Evolutionary conservation across 345 rosid species (phyloP).

Genomic region (Erodium maritimum): DNA sequence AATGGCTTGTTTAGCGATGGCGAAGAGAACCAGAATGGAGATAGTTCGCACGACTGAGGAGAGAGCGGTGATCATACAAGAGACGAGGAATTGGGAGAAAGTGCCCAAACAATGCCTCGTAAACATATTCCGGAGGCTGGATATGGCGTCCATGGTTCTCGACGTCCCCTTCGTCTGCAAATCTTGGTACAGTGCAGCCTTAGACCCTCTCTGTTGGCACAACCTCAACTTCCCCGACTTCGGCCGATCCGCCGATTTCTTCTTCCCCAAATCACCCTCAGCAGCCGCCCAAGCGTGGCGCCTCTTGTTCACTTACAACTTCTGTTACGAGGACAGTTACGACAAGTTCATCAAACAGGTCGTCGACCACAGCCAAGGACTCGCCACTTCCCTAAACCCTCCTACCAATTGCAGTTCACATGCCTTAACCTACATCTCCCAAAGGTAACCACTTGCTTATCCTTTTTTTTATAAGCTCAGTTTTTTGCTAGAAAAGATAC

Average conservation of each 20-base stretch:
- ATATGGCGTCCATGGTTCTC: slow-evolving; percentile 3
- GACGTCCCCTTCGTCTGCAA: slow-evolving; percentile 12
- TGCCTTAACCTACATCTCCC: not conserved
- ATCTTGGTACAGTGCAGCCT: slow-evolving; percentile 9
- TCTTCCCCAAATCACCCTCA: too few relatives aligned
- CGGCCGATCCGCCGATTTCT: too few relatives aligned
- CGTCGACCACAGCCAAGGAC: not conserved
- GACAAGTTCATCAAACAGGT: not conserved
- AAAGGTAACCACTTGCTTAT: not conserved
- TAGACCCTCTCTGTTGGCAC: slow-evolving; percentile 4
- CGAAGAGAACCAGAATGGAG: too few relatives aligned
- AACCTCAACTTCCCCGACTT: slow-evolving; percentile 1
- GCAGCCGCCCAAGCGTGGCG: not conserved
- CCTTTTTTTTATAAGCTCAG: too few relatives aligned
- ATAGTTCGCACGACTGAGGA: too few relatives aligned
- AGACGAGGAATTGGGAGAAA: slow-evolving; percentile 11
- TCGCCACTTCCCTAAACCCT: not conserved
- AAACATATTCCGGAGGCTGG: slow-evolving; percentile 4
- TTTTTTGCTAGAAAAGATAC: too few relatives aligned
- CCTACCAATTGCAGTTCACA: not conserved
- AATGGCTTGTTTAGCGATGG: too few relatives aligned
- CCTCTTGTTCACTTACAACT: not conserved
- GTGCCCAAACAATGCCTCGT: slow-evolving; percentile 1
- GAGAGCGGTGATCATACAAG: too few relatives aligned
- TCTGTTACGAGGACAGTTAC: not conserved